Conservation (phyloP, 345 rosid genomes). For the Kandelia obovata region DNA sequence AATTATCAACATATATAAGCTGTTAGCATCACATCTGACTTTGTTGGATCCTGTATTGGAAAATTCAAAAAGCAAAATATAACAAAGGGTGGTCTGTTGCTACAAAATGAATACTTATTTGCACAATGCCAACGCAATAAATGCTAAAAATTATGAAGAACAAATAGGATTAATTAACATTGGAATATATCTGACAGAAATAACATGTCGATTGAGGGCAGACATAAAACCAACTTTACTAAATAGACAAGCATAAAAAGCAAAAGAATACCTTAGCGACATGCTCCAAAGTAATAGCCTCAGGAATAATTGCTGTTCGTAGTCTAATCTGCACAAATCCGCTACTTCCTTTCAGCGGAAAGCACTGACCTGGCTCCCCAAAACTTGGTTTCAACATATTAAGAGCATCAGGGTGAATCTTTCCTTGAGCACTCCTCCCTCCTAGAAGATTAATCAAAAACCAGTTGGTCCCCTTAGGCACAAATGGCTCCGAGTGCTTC, state of each 20-base stretch:
- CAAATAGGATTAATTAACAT: too few species aligned
- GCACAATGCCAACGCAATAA: too few species aligned
- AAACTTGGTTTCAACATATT: constrained; percentile 92
- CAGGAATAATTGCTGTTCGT: constrained; percentile 63
- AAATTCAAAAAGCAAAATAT: too few species aligned
- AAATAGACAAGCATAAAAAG: not conserved
- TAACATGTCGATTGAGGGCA: too few species aligned
- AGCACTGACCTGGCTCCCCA: constrained; percentile 96
- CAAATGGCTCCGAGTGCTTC: constrained; percentile 67
- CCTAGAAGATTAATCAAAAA: constrained; percentile 16
- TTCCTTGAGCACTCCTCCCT: constrained; percentile 17
- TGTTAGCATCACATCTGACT: too few species aligned
- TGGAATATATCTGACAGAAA: too few species aligned
- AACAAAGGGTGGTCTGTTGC: too few species aligned
- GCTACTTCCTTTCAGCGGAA: constrained; percentile 67
- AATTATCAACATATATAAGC: too few species aligned
- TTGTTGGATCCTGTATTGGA: too few species aligned
- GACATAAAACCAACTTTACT: not conserved
- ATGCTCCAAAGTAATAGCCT: constrained; percentile 92
- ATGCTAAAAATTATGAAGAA: too few species aligned
- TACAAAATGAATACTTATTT: too few species aligned
- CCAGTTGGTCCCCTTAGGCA: constrained; percentile 45
- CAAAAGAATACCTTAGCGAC: constrained; percentile 66
- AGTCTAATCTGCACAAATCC: constrained; percentile 81
- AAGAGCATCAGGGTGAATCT: constrained; percentile 48